These are phyloP conservation scores for Melastoma malabathricum DNA, from an alignment of 345 rosid species.

Conservation along the genomic window DNA sequence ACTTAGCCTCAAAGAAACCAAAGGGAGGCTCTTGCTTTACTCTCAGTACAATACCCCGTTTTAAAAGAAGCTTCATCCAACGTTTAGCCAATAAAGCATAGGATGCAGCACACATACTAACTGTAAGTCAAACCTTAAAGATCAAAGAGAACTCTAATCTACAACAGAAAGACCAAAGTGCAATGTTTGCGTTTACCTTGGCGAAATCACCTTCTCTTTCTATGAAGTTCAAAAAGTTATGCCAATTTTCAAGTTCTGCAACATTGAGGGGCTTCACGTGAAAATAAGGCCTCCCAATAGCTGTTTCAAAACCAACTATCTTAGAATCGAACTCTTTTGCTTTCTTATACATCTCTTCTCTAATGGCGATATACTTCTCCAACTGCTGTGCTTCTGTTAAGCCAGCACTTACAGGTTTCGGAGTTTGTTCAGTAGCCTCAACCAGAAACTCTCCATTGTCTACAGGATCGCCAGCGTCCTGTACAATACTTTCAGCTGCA, in stretches of 20 bases:
- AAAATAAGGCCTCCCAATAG: constrained; percentile 95
- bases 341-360: constrained; percentile 88
- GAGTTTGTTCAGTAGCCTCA: constrained; percentile 41
- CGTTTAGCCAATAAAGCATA: constrained; percentile 95
- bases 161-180: no score
- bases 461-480: constrained; percentile 32
- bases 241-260: constrained; percentile 96
- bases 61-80: constrained; percentile 96
- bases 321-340: constrained; percentile 92
- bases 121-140: constrained; percentile 48
- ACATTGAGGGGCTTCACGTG: constrained; percentile 85
- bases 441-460: constrained; percentile 46
- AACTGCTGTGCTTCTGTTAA: constrained; percentile 78
- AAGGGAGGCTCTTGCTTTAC: constrained; percentile 80
- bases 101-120: constrained; percentile 90
- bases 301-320: constrained; percentile 87
- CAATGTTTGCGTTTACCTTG: constrained; percentile 40
- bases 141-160: no score
- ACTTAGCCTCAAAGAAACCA: constrained; percentile 97
- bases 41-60: constrained; percentile 92
- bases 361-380: constrained; percentile 69
- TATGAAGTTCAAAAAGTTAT: constrained; percentile 66
- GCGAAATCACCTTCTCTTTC: constrained; percentile 76
- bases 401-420: constrained; percentile 54
- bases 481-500: constrained; percentile 16